A percentile compares a stretch with the other conserved stretches of the same genome.
These are phyloP conservation scores for Rhizopogon salebrosus DNA, from an alignment of 768 basidiomycete genomes.

Conservation along the genomic window DNA sequence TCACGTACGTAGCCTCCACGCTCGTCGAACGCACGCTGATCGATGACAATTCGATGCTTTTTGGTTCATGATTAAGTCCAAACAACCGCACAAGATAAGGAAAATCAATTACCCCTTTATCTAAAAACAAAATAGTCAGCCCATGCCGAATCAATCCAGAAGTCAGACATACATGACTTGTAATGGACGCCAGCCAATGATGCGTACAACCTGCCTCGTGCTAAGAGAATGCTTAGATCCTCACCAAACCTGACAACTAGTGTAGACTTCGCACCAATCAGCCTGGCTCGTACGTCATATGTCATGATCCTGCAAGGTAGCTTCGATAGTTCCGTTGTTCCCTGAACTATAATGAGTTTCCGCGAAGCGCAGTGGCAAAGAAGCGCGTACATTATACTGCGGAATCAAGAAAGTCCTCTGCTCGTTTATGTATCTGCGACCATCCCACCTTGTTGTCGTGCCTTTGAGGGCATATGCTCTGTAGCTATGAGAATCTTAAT, in stretches of 20 bases:
- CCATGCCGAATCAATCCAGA: background rate
- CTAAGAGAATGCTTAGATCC: background rate
- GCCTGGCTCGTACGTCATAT: slow-evolving; percentile 1
- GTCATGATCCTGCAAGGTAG: slow-evolving; percentile 9
- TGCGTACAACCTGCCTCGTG: slow-evolving; percentile 9
- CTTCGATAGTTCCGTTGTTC: slow-evolving; percentile 2
- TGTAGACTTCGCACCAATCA: slow-evolving; percentile 5
- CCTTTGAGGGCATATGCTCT: background rate
- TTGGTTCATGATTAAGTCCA: slow-evolving; percentile 54
- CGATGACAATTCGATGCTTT: background rate
- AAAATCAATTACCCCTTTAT: slow-evolving; percentile 9
- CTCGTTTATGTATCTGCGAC: slow-evolving; percentile 1
- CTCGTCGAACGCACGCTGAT: background rate
- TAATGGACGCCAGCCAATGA: slow-evolving; percentile 12
- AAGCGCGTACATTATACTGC: slow-evolving; percentile 3
- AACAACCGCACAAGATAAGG: slow-evolving; percentile 38
- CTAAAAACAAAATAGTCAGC: slow-evolving; percentile 1
- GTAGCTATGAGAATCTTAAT: background rate
- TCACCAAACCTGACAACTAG: background rate
- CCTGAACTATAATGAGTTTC: slow-evolving; percentile 5
- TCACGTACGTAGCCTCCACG: background rate
- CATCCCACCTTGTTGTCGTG: slow-evolving; percentile 8
- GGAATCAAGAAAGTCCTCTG: background rate
- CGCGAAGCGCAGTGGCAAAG: background rate
- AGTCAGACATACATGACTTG: slow-evolving; percentile 9